These are phyloP conservation scores for Fusarium virguliforme DNA, from an alignment of 2,329 filamentous ascomycete species.

Conservation along the genomic window DNA sequence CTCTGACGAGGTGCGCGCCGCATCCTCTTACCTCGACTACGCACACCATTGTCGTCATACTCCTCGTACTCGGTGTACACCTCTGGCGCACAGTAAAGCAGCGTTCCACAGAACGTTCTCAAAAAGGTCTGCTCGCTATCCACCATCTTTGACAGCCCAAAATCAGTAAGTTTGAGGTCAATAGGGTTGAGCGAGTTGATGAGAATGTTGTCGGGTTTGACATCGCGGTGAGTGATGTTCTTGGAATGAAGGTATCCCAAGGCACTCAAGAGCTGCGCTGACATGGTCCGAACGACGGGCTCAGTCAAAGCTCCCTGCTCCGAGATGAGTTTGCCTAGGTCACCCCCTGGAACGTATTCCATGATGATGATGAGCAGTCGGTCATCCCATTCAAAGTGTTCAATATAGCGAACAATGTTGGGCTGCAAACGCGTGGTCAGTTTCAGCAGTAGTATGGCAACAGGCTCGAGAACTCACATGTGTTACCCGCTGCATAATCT, in stretches of 20 bases:
- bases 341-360: conserved; percentile 89
- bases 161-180: conserved; percentile 93
- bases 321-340: conserved; percentile 82
- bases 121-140: conserved; percentile 92
- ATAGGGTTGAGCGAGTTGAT: conserved; percentile 82
- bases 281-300: conserved; percentile 77
- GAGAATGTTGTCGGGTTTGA: conserved; percentile 98
- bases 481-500: conserved; percentile 88
- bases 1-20: conserved; percentile 73
- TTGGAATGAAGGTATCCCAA: conserved; percentile 88
- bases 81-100: conserved; percentile 96
- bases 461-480: conserved; percentile 74
- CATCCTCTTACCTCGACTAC: conserved; percentile 74
- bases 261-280: conserved; percentile 83
- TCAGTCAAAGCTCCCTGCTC: conserved; percentile 77
- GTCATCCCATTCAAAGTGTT: conserved; percentile 86
- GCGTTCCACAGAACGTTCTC: conserved; percentile 95
- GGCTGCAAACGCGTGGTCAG: conserved; percentile 64
- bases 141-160: conserved; percentile 95
- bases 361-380: conserved; percentile 96
- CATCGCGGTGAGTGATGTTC: conserved; percentile 97
- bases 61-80: conserved; percentile 85
- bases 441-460: conserved; percentile 7
- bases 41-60: conserved; percentile 79
- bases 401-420: conserved; percentile 93